Base-by-base conservation (phyloP, 768 basidiomycete species). In the Lactifluus pinguis region DNA sequence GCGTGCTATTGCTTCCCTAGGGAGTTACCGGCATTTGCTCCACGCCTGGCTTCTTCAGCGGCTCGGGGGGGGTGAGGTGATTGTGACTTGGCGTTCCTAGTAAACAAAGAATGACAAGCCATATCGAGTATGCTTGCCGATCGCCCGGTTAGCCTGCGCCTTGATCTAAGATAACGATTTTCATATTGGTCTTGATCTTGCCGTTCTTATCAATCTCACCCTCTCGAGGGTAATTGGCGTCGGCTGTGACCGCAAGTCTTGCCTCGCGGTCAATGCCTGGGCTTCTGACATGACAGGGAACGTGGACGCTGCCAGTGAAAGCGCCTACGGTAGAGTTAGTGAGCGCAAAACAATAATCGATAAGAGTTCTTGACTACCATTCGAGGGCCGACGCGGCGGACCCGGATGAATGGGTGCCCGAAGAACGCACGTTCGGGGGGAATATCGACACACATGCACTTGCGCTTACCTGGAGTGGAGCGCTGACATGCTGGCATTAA, bases 271-370 rank as follows among this genome's bases (percentile, higher is more conserved):
- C n/a, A 30, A 49, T 4, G 3, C 48, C n/a, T 19, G 55, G 32
- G 9, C 39, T 39, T 57, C 48, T 29, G 50, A 38, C 50, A 29
- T 25, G 57, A n/a, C 50, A 59, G 21, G 57, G 57, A 51, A 59
- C 41, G 17, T 45, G 3, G 5, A 55, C 25, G 25, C 25, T 25
- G 25, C 25, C 25, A 25, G 2, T 25, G 25, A 42, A 42, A 19
- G 30, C 44, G 44, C 44, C 30, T 6, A 14, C 9, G 11, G n/a
- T 3, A 25, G 32, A 10, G n/a, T n/a, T 36, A 13, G 41, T 30
- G 44, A 54, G 42, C 15, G 10, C 30, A 55, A 19, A 34, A 4
- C 29, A 34, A 14, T 19, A 32, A 52, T 45, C 42, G 57, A 59
- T 51, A 58, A 51, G 49, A 42, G 36, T 51, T 36, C 2, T 15